Conservation (phyloP, 768 basidiomycete species). For the Boletus patriciae region DNA sequence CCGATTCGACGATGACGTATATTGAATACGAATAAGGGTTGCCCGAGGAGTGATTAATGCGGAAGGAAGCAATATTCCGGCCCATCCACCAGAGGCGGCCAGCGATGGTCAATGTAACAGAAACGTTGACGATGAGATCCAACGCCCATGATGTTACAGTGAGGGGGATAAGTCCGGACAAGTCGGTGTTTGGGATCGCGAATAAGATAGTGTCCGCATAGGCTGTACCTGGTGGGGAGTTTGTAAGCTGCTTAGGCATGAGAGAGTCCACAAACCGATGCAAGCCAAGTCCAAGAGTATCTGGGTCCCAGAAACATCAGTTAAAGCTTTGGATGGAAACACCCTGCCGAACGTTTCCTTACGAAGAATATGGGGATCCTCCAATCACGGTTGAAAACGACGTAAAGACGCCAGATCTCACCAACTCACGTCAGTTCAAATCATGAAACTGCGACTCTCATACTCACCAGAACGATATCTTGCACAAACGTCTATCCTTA, state of each 20-base stretch:
- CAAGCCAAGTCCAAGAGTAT: conserved; percentile 21
- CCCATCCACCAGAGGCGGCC: not conserved
- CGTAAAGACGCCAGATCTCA: conserved; percentile 26
- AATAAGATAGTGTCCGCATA: conserved; percentile 13
- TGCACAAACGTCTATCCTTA: conserved; percentile 13
- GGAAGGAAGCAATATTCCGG: conserved; percentile 8
- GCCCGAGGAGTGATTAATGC: not conserved
- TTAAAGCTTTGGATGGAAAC: not conserved
- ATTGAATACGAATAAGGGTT: conserved; percentile 17
- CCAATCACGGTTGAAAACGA: conserved; percentile 25
- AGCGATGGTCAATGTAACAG: conserved; percentile 24
- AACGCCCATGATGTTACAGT: conserved; percentile 19
- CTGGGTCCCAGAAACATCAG: conserved; percentile 4
- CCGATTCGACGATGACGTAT: too few relatives aligned
- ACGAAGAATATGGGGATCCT: conserved; percentile 20
- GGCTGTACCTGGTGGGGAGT: conserved; percentile 3
- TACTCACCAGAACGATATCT: conserved; percentile 17
- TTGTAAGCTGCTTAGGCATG: not conserved
- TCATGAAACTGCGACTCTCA: not conserved
- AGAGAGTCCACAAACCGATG: conserved; percentile 14
- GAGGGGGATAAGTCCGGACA: conserved; percentile 6
- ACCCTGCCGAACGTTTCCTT: not conserved
- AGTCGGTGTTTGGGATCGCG: conserved; percentile 8
- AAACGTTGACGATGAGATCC: conserved; percentile 22
- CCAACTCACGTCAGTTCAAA: not conserved